These are phyloP conservation scores for Blastomyces emzantsi DNA, from an alignment of 2,329 filamentous ascomycete species.

Conservation along the genomic window DNA sequence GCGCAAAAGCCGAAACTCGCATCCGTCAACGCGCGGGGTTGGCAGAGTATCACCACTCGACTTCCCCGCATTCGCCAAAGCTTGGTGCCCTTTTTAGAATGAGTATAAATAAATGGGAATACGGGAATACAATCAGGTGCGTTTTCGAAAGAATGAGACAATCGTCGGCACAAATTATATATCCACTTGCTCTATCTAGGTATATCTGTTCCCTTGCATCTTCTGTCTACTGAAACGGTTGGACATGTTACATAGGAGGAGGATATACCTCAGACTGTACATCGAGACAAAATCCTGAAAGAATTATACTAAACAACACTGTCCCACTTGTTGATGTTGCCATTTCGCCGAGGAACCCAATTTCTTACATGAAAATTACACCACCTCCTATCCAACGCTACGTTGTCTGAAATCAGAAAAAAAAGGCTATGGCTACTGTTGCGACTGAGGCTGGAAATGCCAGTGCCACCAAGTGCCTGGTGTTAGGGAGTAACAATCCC, in stretches of 20 bases:
- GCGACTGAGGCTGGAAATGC: background rate
- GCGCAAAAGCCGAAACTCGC: background rate
- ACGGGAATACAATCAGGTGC: background rate
- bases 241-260: background rate
- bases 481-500: constrained; percentile 16
- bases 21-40: background rate
- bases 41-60: background rate
- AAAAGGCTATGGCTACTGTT: background rate
- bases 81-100: background rate
- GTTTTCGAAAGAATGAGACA: background rate
- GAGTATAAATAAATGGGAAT: background rate
- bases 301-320: background rate
- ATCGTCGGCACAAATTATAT: background rate
- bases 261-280: background rate
- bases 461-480: background rate
- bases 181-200: background rate
- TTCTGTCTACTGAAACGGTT: background rate
- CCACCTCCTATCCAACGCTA: background rate
- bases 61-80: background rate
- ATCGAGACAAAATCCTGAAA: background rate
- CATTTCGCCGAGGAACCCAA: background rate
- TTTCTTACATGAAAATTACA: background rate
- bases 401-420: background rate
- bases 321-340: background rate
- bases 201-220: background rate